These are phyloP conservation scores for Tolypocladium amazonense DNA, from an alignment of 2,329 filamentous ascomycete species.

Conservation along the genomic window DNA sequence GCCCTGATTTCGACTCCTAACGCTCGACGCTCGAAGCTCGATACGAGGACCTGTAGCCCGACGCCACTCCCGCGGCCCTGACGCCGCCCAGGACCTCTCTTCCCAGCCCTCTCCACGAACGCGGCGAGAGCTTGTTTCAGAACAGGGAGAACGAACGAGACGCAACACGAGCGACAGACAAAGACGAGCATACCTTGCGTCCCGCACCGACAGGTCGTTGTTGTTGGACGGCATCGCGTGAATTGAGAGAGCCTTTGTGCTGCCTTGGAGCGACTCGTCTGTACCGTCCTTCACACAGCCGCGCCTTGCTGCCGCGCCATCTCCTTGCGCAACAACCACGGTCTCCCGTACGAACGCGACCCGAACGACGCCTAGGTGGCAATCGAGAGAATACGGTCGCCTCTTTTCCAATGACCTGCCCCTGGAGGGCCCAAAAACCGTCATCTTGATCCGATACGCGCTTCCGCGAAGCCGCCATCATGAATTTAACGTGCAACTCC, in stretches of 20 bases:
- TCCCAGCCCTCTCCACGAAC: neutral
- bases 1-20: neutral
- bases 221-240: neutral
- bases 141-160: neutral
- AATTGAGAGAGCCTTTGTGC: neutral
- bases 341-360: neutral
- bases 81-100: no score
- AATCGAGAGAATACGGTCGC: neutral
- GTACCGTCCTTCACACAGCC: neutral
- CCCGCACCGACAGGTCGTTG: neutral
- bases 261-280: neutral
- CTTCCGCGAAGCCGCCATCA: constrained; percentile 5
- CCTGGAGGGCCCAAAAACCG: neutral
- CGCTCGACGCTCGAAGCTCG: neutral
- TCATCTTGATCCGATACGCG: neutral
- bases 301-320: neutral
- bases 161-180: neutral
- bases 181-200: neutral
- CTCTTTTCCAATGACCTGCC: neutral
- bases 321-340: neutral
- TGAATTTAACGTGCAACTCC: constrained; percentile 30
- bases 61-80: neutral
- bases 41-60: neutral
- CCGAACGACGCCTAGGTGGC: neutral
- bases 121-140: neutral